Percentiles rank a stretch among this genome's conserved stretches.
phyloP scores from a whole-genome alignment of 2,329 filamentous ascomycete species.

The Verticillium zaregamsianum region DNA sequence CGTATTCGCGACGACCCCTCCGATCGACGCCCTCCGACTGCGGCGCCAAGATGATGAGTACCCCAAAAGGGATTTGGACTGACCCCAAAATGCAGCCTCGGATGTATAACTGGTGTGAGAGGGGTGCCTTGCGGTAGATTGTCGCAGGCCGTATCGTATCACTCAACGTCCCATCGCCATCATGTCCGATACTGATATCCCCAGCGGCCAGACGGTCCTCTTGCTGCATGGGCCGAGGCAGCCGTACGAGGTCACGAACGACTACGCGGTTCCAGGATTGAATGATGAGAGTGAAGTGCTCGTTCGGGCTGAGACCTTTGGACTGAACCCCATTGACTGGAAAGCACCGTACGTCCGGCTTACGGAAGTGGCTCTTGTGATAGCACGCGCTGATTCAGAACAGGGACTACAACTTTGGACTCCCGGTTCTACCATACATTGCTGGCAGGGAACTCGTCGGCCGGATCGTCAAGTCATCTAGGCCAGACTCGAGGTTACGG shows the following conservation, averaged over 20 bases:
- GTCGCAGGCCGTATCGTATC: not conserved
- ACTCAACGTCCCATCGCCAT: not conserved
- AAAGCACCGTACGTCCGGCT: constrained; percentile 58
- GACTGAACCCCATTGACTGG: constrained; percentile 75
- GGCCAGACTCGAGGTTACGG: constrained; percentile 33
- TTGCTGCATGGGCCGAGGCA: constrained; percentile 45
- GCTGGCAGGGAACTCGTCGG: constrained; percentile 69
- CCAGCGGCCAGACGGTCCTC: constrained; percentile 37
- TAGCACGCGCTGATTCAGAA: not conserved
- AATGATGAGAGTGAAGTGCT: constrained; percentile 47
- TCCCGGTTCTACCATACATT: constrained; percentile 64
- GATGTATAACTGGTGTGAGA: not conserved
- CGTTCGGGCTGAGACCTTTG: constrained; percentile 60
- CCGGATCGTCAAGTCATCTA: constrained; percentile 45
- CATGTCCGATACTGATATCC: not conserved
- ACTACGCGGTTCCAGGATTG: constrained; percentile 38
- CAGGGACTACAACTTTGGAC: constrained; percentile 67
- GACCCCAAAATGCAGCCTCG: not conserved
- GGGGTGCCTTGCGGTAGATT: not conserved
- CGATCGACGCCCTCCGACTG: not conserved
- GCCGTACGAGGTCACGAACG: constrained; percentile 40
- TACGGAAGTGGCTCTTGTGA: not conserved
- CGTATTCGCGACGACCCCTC: not conserved
- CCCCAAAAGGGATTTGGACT: not conserved
- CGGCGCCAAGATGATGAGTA: not conserved